Percentiles rank a stretch among this genome's conserved stretches.
These are phyloP conservation scores for Wilcoxina mikolae DNA, from an alignment of 495 filamentous ascomycete species.

Conservation along the genomic window DNA sequence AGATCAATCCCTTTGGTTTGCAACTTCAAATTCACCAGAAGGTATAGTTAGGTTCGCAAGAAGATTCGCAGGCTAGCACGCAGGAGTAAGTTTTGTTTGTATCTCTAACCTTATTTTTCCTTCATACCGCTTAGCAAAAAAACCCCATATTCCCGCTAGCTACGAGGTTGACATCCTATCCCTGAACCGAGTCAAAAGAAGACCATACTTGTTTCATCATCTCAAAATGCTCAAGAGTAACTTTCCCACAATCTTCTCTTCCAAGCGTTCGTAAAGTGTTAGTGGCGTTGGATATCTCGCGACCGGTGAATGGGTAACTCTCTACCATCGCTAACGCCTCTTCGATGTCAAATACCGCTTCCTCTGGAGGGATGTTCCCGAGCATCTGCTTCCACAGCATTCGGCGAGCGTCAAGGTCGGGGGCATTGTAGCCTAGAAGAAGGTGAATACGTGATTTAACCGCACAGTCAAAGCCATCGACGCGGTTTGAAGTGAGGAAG, in stretches of 20 bases:
- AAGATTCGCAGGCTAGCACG: no score
- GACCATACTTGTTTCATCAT: constrained; percentile 19
- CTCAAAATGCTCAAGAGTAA: constrained; percentile 25
- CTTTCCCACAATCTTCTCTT: constrained; percentile 14
- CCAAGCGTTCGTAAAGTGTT: constrained; percentile 33
- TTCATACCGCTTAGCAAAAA: no score
- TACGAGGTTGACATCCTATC: no score
- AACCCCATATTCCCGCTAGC: no score
- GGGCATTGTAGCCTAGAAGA: constrained; percentile 29
- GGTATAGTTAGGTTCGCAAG: no score
- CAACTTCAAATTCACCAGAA: no score
- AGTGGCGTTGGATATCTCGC: constrained; percentile 30
- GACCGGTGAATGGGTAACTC: constrained; percentile 25
- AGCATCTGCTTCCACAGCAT: constrained; percentile 9
- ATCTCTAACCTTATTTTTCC: no score
- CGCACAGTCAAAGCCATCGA: constrained; percentile 36
- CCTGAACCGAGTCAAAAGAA: no score
- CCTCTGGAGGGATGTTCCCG: background rate
- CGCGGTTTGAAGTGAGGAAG: constrained; percentile 41
- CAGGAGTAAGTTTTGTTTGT: no score
- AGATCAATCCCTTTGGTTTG: no score
- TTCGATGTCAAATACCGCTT: constrained; percentile 3
- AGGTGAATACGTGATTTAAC: constrained; percentile 40
- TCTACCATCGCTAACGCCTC: background rate
- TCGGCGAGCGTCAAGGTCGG: background rate